Base-by-base conservation (phyloP, 495 filamentous ascomycete genomes). In the Podospora comata region DNA sequence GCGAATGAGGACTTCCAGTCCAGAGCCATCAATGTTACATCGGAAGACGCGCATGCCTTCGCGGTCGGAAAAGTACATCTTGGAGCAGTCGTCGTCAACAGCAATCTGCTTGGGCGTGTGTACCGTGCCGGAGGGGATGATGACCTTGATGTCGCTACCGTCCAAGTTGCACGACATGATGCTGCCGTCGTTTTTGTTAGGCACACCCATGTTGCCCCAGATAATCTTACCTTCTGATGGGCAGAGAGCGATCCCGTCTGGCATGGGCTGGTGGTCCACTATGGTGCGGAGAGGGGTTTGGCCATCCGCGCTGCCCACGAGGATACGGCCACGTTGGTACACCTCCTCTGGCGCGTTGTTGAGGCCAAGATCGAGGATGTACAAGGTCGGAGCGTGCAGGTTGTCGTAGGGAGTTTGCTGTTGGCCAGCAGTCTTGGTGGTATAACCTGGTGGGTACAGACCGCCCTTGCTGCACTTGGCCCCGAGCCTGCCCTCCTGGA, bases 21-120 rank as follows among this genome's bases (percentile, higher is more conserved):
- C 71, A 3, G 57, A 73, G 5, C 85, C 85, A 65, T 86, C 83
- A 20, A 78, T 75, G 67, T 79, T 73, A 66, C 76, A 77, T 0
- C 84, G 79, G 61, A 81, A 72, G 2, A 88, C 77, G 4, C 79
- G 34, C 68, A 80, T 72, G 3, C 85, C 85, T 62, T 87, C 85
- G 0, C 85, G 83, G 70, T 87, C 86, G 67, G 79, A 84, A 65
- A 84, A 84, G 70, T 86, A 87, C 0, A 87, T 39, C 64, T 67
- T 73, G n/a, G 65, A n/a, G 18, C 44, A 39, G 58, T 78, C 74
- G 23, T 74, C 57, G 4, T 71, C 68, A 3, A 83, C 74, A 1
- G 76, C 60, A 20, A 85, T 68, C 72, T 88, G 85, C 65, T 88
- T 88, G 5, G 85, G 85, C 0, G 86, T 88, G 70, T 84, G 76